Conservation (phyloP, 2,329 filamentous ascomycete genomes). For the Huntiella savannae region DNA sequence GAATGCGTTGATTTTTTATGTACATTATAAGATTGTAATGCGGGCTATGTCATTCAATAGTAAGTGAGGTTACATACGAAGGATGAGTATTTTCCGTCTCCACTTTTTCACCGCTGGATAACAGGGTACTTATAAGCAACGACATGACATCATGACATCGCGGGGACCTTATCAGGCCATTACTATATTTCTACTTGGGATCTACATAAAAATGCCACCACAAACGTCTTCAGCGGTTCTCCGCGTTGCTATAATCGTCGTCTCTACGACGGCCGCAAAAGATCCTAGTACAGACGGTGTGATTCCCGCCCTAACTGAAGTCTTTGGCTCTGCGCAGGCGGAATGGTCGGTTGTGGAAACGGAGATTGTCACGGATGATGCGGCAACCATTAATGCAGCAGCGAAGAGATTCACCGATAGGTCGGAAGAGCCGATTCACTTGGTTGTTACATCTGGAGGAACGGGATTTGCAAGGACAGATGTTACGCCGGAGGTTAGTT, state of each 20-base stretch:
- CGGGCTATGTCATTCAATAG: no score
- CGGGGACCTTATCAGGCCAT: no score
- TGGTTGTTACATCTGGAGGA: slow-evolving; percentile 77
- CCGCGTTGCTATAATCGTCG: slow-evolving; percentile 54
- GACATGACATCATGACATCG: no score
- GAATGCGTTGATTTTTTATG: no score
- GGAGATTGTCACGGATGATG: slow-evolving; percentile 63
- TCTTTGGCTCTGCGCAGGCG: slow-evolving; percentile 25
- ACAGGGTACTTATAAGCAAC: no score
- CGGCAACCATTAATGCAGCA: slow-evolving; percentile 52
- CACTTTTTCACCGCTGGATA: neutral
- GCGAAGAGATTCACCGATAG: slow-evolving; percentile 56
- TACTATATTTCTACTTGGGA: no score
- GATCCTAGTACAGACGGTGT: slow-evolving; percentile 66
- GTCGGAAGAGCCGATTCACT: slow-evolving; percentile 40
- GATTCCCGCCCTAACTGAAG: slow-evolving; percentile 39
- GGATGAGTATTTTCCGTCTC: neutral
- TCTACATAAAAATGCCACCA: neutral
- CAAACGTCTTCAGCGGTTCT: neutral
- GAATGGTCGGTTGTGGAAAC: slow-evolving; percentile 52
- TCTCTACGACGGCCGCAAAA: slow-evolving; percentile 75
- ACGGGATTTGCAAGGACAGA: slow-evolving; percentile 82
- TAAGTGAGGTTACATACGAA: neutral
- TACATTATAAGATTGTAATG: no score
- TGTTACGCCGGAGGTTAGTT: slow-evolving; percentile 62